Evolutionary conservation across 1,284 basidiomycete species (phyloP), one percentile per base, ranked within the genome.

Genomic region (Trametes versicolor): DNA sequence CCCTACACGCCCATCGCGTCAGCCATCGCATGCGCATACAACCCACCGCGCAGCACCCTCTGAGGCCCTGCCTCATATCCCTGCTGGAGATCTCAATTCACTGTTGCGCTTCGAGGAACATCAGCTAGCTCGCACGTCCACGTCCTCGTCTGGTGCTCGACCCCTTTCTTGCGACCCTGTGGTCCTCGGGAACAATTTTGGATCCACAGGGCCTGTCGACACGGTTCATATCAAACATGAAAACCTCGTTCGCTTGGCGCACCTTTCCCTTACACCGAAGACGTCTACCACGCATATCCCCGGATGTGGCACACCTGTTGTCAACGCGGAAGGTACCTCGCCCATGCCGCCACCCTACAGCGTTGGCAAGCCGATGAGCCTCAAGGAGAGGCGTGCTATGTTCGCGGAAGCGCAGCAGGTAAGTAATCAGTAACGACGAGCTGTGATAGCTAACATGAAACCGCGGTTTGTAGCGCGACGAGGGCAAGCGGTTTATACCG

Each of bases 401-500:
- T 51, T 70, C 15, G 41, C 58, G 0, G 70, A 70, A 0, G 62
- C 67, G 8, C 34, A 41, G 9, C 17, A 64, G 58, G 74, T 73
- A 34, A 64, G 71, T 70, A 41, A 5, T 15, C 37, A 27, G 23
- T 17, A 2, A 21, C 32, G 21, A 12, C 5, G 32, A 53, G 15
- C 39, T 27, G 49, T 10, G 23, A 21, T n/a, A 23, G n/a, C 34
- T 64, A 43, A 64, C 27, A 19, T n/a, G 15, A 17, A 17, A 4
- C 41, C 6, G 6, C 0, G 23, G 6, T 49, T 15, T 25, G n/a
- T 25, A 71, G 72, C 62, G 64, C 9, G 63, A 63, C 17, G 70
- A 70, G 41, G 69, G 70, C 15, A 76, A 76, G 62, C 63, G 76
- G 21, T 77, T 73, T 65, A 75, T 77, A 15, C 65, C 71, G 4